Evolutionary conservation across 2,329 filamentous ascomycete genomes (phyloP), one percentile per base, ranked within the genome.

Genomic region (Cryphonectria japonica): DNA sequence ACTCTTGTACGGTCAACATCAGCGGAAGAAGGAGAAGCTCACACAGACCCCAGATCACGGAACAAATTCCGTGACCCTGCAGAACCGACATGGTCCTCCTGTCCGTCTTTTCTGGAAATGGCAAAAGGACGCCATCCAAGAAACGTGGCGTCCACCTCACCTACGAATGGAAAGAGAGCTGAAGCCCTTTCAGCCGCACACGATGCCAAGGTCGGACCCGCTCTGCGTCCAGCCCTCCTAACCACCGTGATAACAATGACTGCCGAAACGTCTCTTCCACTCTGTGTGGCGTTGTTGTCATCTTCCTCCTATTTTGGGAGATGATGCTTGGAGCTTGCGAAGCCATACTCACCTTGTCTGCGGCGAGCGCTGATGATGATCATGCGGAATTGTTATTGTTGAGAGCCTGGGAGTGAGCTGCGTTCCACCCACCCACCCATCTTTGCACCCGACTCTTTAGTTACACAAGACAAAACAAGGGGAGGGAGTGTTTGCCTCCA

Each of bases 141-240:
- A 50, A 34, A 39, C 59, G 59, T 61, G 59, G 59, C 59, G 59
- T 61, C 34, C 16, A 16, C 32, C 32, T 19, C 16, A 6, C 19
- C 32, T 61, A 32, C 59, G 32, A 61, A 61, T 61, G 59, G 39
- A 39, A 61, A 50, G 19, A 50, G 57, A 22, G 32, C 59, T 61
- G 59, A 37, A 22, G 7, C 14, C 8, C 1, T 2, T 32, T 61
- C 59, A 61, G 59, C 59, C 59, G 59, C 59, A 61, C 59, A 11
- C 59, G 32, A 26, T n/a, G 22, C 32, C 34, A 34, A n/a, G 19
- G 9, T 11, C 19, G 16, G 32, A 39, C 59, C 32, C 59, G 59
- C 32, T n/a, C 59, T 22, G 22, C 19, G 22, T 13, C 9, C 37
- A 13, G 19, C 19, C 19, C 43, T 32, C 39, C n/a, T 16, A 11